Base-by-base conservation (phyloP, 2,329 filamentous ascomycete species). In the Coleophoma cylindrospora region DNA sequence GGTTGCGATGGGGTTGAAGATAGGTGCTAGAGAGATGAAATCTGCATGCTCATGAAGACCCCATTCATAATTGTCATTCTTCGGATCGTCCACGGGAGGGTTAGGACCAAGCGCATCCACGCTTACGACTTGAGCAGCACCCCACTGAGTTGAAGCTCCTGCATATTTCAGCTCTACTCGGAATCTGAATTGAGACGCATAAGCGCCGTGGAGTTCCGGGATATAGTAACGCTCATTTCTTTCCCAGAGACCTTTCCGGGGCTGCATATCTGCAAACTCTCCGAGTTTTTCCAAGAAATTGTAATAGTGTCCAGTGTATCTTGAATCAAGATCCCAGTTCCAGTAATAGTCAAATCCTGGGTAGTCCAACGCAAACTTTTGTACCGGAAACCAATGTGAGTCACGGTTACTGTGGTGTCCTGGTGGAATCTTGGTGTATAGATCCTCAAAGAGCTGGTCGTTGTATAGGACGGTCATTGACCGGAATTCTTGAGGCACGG, bases 221-320 rank as follows among this genome's bases (percentile, higher is more conserved):
- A 90, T 86, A 63, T 87, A 90, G 69, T 82, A 89, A 50, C 85
- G 79, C 58, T 85, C 81, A 54, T 80, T 86, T 46, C 86, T 77
- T 65, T 90, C 86, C 86, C 86, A 90, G 6, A 89, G 68, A 3
- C 84, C 84, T 60, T 84, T 84, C 50, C 86, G 80, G 9, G 86
- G 86, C 65, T 89, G 86, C 53, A 75, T 76, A 65, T 76, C 78
- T 22, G 80, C 79, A 70, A 88, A 89, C 1, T 75, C 67, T 19
- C 71, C 68, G 8, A 90, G 68, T 54, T 83, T 83, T 57, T 85
- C 78, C 40, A 90, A 79, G 56, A 92, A 80, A 59, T 92, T 85
- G 66, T 92, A 91, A 69, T 91, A 84, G 55, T 94, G 87, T 9
- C 89, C 89, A 0, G 84, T 89, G 62, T 87, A 86, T 44, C 89